A percentile compares a stretch with the other conserved stretches of the same genome.
These are phyloP conservation scores for Tolypocladium endophyticum DNA, from an alignment of 2,329 filamentous ascomycete species.

Conservation along the genomic window DNA sequence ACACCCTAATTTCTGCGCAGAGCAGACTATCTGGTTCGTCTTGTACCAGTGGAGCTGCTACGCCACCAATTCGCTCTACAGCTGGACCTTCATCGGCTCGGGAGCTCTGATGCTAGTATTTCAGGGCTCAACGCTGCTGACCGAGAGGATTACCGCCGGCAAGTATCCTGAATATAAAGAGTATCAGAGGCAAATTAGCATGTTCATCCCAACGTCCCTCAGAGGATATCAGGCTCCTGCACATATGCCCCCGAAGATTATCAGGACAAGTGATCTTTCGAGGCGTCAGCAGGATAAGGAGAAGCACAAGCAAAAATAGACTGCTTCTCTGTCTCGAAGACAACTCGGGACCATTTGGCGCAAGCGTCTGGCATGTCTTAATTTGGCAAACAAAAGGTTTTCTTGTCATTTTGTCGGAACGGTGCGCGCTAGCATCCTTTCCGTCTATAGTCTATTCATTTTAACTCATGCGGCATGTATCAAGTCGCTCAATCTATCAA, in stretches of 20 bases:
- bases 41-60: conserved; percentile 84
- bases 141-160: conserved; percentile 64
- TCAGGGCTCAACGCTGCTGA: conserved; percentile 80
- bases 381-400: background rate
- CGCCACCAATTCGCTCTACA: conserved; percentile 58
- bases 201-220: conserved; percentile 60
- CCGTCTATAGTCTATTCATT: conserved; percentile 3
- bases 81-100: conserved; percentile 68
- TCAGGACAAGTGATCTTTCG: conserved; percentile 39
- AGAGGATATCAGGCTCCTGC: conserved; percentile 29
- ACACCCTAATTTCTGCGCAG: conserved; percentile 90
- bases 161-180: conserved; percentile 85
- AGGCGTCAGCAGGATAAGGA: conserved; percentile 31
- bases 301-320: conserved; percentile 20
- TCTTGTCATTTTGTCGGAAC: background rate
- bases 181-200: conserved; percentile 75
- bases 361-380: background rate
- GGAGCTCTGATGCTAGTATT: conserved; percentile 68
- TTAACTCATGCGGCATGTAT: conserved; percentile 13
- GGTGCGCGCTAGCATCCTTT: background rate
- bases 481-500: conserved; percentile 76
- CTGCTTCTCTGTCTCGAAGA: background rate
- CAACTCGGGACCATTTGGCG: background rate
- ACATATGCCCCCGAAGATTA: conserved; percentile 32
- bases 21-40: conserved; percentile 81